Evolutionary conservation across 2,329 filamentous ascomycete species (phyloP), one percentile per base, ranked within the genome.

Genomic region (Colletotrichum sp.): DNA sequence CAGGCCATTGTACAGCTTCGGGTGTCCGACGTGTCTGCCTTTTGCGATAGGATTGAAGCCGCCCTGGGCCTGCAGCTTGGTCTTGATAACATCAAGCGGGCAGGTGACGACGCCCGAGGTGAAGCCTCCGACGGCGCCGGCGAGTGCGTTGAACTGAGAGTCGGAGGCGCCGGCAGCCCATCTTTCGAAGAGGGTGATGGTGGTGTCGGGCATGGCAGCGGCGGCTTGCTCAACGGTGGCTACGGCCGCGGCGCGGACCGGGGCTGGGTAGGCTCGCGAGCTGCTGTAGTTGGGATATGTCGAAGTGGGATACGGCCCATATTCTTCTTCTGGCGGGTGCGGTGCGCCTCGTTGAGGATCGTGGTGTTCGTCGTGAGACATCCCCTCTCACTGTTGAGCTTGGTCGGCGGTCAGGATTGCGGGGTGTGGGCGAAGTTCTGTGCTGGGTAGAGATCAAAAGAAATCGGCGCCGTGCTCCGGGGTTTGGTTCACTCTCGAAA

Each of bases 31-130:
- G 83, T 88, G 87, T 70, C 83, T 84, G 76, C 85, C 88, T 78
- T 87, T 87, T 80, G 86, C 89, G 82, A 84, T 85, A 78, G 86
- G 90, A 79, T 84, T 79, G 84, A 98, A 97, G 25, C 95, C 95
- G 78, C 96, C 96, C 84, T 98, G 97, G 18, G 96, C 96, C 84
- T 99, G 97, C 76, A 99, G 87, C 85, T 98, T 98, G 60, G 97
- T 99, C 88, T 99, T 99, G 86, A 99, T 98, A 77, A 99, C 97
- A 88, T 99, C 97, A 79, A 99, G 93, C 56, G 97, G 97, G 84
- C 97, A 99, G 69, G 96, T 98, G 78, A 98, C 95, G 71, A 99
- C 91, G 66, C 97, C 97, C 9, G 96, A 98, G 27, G 95, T 96
- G 81, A 98, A 95, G 66, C 97, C 97, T 66, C 96, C 96, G 74